Conservation (phyloP, 202 grass and related monocot genomes). For the Schoenoplectus tabernaemontani region DNA sequence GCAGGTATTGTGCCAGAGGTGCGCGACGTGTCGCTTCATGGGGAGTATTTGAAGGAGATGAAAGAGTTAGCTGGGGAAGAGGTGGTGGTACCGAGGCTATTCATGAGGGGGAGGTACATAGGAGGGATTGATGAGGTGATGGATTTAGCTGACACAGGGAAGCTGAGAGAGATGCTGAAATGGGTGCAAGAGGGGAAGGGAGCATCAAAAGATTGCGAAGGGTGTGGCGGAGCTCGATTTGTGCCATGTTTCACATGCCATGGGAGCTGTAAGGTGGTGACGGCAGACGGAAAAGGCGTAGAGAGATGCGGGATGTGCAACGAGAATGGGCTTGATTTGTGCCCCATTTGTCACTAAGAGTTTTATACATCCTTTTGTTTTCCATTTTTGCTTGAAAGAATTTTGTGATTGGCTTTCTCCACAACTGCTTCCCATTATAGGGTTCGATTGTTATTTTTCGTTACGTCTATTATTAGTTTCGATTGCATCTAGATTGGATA, state of each 20-base stretch:
- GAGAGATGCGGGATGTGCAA: slow-evolving; percentile 74
- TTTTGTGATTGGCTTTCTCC: not conserved
- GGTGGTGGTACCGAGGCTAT: slow-evolving; percentile 48
- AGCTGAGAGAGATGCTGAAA: slow-evolving; percentile 64
- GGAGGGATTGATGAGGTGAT: slow-evolving; percentile 57
- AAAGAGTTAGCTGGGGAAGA: slow-evolving; percentile 46
- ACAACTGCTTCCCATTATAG: not conserved
- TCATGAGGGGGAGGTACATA: slow-evolving; percentile 73
- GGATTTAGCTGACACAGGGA: slow-evolving; percentile 47
- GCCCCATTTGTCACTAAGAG: slow-evolving; percentile 76
- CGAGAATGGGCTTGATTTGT: slow-evolving; percentile 78
- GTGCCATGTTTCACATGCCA: slow-evolving; percentile 81
- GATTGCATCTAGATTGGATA: not conserved
- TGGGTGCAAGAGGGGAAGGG: slow-evolving; percentile 49
- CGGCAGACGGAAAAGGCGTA: slow-evolving; percentile 22
- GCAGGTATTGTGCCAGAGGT: slow-evolving; percentile 39
- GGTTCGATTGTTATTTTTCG: not conserved
- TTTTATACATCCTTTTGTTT: not conserved
- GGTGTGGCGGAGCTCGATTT: slow-evolving; percentile 71
- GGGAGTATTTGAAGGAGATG: slow-evolving; percentile 79
- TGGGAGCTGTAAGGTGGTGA: slow-evolving; percentile 71
- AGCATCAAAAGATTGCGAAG: slow-evolving; percentile 50
- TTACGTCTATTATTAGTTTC: not conserved
- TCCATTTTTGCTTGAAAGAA: not conserved
- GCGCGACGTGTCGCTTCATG: slow-evolving; percentile 78